phyloP scores from a whole-genome alignment of 2,329 filamentous ascomycete genomes.

The Cadophora luteo-olivacea region DNA sequence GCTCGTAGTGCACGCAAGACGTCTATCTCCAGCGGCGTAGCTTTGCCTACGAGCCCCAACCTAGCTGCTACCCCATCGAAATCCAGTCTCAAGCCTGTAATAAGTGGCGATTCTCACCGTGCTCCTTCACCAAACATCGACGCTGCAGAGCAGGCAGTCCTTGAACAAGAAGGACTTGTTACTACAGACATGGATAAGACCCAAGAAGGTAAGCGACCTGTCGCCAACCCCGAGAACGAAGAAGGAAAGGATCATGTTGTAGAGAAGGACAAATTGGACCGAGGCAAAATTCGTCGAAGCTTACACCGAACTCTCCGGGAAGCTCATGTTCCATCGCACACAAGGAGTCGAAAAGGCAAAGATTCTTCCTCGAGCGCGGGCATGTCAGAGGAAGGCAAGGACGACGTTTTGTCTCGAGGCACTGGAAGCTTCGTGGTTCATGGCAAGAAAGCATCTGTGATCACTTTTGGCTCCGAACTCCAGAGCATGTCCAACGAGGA shows the following conservation, averaged over 20 bases:
- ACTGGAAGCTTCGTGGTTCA: constrained; percentile 94
- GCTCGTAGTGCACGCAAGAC: constrained; percentile 47
- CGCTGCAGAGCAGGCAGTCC: constrained; percentile 69
- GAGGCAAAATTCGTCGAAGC: constrained; percentile 74
- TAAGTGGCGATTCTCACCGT: constrained; percentile 43
- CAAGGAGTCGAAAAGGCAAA: constrained; percentile 78
- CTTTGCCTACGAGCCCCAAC: constrained; percentile 43
- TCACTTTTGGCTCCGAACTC: constrained; percentile 95
- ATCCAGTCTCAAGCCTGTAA: constrained; percentile 43
- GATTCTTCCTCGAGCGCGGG: constrained; percentile 69
- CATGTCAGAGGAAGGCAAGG: constrained; percentile 52
- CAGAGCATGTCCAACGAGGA: constrained; percentile 79
- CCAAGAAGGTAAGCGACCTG: constrained; percentile 47
- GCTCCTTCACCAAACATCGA: constrained; percentile 50
- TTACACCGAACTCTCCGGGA: constrained; percentile 90
- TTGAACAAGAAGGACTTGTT: constrained; percentile 72
- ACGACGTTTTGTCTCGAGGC: constrained; percentile 77
- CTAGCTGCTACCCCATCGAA: constrained; percentile 44
- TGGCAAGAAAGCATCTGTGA: constrained; percentile 96
- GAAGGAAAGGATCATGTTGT: constrained; percentile 39
- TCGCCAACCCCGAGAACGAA: constrained; percentile 47
- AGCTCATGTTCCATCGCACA: constrained; percentile 68
- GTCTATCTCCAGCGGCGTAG: constrained; percentile 53
- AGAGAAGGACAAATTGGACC: constrained; percentile 45
- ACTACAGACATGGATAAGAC: constrained; percentile 49